phyloP scores from a whole-genome alignment of 1,284 basidiomycete species.

The Xerocomus nothofagi region DNA sequence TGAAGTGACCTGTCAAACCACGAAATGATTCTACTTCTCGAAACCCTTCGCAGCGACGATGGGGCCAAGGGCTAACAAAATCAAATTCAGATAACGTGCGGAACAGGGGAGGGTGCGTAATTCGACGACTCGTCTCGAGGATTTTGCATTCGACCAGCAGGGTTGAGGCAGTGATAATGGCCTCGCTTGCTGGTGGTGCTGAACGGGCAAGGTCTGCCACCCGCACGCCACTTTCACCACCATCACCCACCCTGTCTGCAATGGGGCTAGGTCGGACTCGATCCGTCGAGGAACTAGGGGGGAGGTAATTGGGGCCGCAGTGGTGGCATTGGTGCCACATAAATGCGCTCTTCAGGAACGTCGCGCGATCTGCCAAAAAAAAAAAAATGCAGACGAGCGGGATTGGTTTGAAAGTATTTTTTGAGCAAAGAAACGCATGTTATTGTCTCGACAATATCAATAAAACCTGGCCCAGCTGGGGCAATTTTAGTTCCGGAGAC shows the following conservation, averaged over 20 bases:
- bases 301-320: slow-evolving; percentile 3
- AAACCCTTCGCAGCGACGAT: slow-evolving; percentile 52
- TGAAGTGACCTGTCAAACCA: slow-evolving; percentile 55
- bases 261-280: slow-evolving; percentile 14
- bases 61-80: slow-evolving; percentile 51
- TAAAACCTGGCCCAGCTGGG: not conserved
- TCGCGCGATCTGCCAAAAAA: slow-evolving; percentile 16
- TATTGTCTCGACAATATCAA: not conserved
- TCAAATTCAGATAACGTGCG: slow-evolving; percentile 17
- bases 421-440: too few species aligned
- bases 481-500: not conserved
- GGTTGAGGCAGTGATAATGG: not conserved
- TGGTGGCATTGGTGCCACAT: slow-evolving; percentile 5
- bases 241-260: slow-evolving; percentile 13
- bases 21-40: slow-evolving; percentile 46
- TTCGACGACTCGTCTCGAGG: slow-evolving; percentile 42
- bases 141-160: slow-evolving; percentile 14
- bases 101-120: slow-evolving; percentile 24
- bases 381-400: not conserved
- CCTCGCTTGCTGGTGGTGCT: not conserved
- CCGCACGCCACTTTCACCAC: slow-evolving; percentile 7
- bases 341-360: slow-evolving; percentile 11
- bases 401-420: slow-evolving; percentile 3
- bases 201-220: slow-evolving; percentile 6
- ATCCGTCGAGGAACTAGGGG: slow-evolving; percentile 3